A percentile compares a stretch with the other conserved stretches of the same genome.
These are phyloP conservation scores for Thelonectria blattea DNA, from an alignment of 2,329 filamentous ascomycete genomes.

Conservation along the genomic window DNA sequence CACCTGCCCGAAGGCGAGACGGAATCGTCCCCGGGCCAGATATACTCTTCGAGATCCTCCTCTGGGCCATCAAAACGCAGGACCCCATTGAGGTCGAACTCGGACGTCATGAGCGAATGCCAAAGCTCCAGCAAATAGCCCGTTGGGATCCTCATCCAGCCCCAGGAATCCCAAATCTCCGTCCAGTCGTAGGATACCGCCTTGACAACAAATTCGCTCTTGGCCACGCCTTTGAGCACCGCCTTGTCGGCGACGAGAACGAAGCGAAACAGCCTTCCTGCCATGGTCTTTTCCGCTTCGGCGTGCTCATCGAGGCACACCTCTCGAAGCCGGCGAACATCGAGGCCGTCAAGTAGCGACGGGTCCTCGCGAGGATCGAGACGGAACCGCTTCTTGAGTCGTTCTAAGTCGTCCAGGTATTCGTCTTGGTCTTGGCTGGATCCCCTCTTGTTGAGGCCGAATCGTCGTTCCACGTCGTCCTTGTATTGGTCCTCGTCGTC, in stretches of 20 bases:
- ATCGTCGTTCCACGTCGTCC: neutral
- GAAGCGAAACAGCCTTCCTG: neutral
- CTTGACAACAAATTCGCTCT: conserved; percentile 1
- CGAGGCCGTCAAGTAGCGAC: neutral
- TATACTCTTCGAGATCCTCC: conserved; percentile 9
- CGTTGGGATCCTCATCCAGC: conserved; percentile 14
- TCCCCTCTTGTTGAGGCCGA: neutral
- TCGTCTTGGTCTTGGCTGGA: neutral
- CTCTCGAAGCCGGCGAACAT: neutral
- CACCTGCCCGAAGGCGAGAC: neutral
- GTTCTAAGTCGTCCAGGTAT: neutral
- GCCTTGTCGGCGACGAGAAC: conserved; percentile 14
- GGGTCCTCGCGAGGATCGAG: conserved; percentile 2
- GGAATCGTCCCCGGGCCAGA: conserved; percentile 7
- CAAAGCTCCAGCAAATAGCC: conserved; percentile 21
- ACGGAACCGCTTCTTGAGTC: conserved; percentile 5
- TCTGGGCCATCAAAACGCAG: conserved; percentile 2
- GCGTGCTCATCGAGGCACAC: neutral
- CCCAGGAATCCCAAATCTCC: neutral
- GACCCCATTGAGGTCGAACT: neutral
- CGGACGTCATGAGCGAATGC: conserved; percentile 3
- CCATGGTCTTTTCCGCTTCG: neutral
- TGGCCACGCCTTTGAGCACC: conserved; percentile 11
- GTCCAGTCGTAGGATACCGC: neutral
- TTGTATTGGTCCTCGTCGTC: neutral